Evolutionary conservation across 345 rosid genomes (phyloP).

Genomic region (Hypericum androsaemum): DNA sequence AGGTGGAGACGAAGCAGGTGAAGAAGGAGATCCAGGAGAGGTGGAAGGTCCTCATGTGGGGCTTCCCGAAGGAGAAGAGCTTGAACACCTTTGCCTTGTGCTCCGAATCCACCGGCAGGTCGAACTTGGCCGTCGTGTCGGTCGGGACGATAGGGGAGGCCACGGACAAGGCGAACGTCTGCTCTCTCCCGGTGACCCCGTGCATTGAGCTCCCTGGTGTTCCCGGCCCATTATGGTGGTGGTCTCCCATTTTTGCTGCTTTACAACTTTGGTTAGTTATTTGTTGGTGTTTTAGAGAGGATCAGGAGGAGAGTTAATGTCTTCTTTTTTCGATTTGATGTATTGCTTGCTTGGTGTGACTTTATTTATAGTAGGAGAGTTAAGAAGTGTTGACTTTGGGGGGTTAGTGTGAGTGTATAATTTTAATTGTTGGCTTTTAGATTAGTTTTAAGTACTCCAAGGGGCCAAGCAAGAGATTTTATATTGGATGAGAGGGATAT

Average conservation of each 20-base stretch:
- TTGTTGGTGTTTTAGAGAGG: neutral
- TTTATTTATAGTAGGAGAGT: too few species aligned
- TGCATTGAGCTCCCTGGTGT: constrained; percentile 80
- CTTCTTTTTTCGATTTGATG: too few species aligned
- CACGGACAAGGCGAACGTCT: constrained; percentile 51
- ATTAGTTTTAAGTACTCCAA: too few species aligned
- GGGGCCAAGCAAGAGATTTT: too few species aligned
- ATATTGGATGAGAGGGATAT: too few species aligned
- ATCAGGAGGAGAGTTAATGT: neutral
- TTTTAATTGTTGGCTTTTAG: too few species aligned
- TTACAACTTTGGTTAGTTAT: neutral
- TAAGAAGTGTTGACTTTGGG: too few species aligned
- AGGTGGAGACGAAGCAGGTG: constrained; percentile 79
- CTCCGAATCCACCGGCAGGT: constrained; percentile 69
- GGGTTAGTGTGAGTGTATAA: constrained; percentile 12
- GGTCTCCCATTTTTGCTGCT: neutral
- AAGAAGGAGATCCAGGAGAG: constrained; percentile 90
- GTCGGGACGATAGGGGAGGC: constrained; percentile 49
- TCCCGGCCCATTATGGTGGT: constrained; percentile 52
- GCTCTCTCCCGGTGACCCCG: constrained; percentile 65
- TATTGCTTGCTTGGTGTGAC: too few species aligned
- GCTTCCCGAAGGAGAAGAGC: constrained; percentile 57
- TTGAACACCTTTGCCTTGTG: constrained; percentile 76
- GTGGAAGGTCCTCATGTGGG: constrained; percentile 89
- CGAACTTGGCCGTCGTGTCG: constrained; percentile 54